These are phyloP conservation scores for Mortierella sp. DNA, from an alignment of 371 early-diverging fungal genomes.

Conservation along the genomic window DNA sequence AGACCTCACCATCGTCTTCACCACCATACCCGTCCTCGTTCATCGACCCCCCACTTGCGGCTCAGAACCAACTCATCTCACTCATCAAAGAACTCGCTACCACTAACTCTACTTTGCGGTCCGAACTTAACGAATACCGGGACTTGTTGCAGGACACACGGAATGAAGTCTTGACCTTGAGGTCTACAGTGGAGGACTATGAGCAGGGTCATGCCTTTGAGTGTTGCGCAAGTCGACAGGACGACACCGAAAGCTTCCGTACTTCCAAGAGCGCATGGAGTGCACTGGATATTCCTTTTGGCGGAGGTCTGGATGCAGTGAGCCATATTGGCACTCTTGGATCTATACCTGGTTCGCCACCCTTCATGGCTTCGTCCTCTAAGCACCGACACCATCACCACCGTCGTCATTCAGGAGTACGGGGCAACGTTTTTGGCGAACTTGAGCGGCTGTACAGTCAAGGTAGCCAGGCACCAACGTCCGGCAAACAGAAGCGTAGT, in stretches of 20 bases:
- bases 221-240: conserved; percentile 34
- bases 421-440: conserved; percentile 56
- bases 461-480: conserved; percentile 14
- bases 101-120: conserved; percentile 62
- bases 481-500: conserved; percentile 17
- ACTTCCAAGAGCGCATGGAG: conserved; percentile 45
- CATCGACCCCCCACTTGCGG: conserved; percentile 57
- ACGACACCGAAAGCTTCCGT: conserved; percentile 30
- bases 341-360: conserved; percentile 50
- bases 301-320: conserved; percentile 48
- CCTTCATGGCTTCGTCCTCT: conserved; percentile 38
- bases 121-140: conserved; percentile 60
- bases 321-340: conserved; percentile 57
- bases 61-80: conserved; percentile 59
- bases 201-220: conserved; percentile 54
- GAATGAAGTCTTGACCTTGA: conserved; percentile 59
- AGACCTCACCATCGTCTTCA: conserved; percentile 38
- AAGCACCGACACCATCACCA: conserved; percentile 30
- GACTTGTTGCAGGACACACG: conserved; percentile 61
- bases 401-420: conserved; percentile 34
- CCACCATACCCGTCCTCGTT: conserved; percentile 55
- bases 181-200: conserved; percentile 60
- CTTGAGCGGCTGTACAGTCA: conserved; percentile 48
- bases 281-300: conserved; percentile 22
- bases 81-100: conserved; percentile 66